Evolutionary conservation across 257 asterid genomes (phyloP), one percentile per base, ranked within the genome.

Genomic region (Primulina eburnea): DNA sequence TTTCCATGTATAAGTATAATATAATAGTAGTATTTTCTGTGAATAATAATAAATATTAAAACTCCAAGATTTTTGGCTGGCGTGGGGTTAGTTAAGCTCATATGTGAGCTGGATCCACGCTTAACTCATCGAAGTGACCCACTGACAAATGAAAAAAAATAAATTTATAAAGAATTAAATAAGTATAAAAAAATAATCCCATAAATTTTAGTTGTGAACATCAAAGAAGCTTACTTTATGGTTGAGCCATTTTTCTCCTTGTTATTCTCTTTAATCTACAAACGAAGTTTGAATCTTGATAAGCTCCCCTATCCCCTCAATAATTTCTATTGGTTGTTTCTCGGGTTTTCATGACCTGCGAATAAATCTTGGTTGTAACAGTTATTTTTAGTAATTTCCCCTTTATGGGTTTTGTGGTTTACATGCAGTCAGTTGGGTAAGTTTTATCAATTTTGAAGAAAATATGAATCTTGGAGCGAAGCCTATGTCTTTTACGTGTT

Each of bases 31-130:
- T 6, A 60, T 8, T n/a, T 28, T 50, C 1, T 21, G 11, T 56
- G 8, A 56, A 26, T 24, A 68, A 64, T 8, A 68, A 64, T 8
- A 64, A 66, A 20, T 8, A 24, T 21, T 14, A 20, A 32, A 50
- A 50, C 57, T 50, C 57, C 57, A 50, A 9, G 2, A 43, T 60
- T 59, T 82, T 32, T 52, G 40, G 89, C 80, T 82, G 86, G 76
- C 84, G 83, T 83, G 84, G 86, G 88, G 86, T 66, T 78, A 17
- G 67, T 71, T 77, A 75, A 75, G 72, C 77, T 75, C 75, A 62
- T 60, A 24, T 43, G 50, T 87, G 90, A 88, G 92, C 95, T 88
- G 90, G 87, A 85, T 82, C 90, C 95, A 88, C 82, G 71, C 85
- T 67, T 67, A 10, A 57, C 85, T 67, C 71, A 12, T 40, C 66